These are phyloP conservation scores for Penicillium sp. DNA, from an alignment of 2,329 filamentous ascomycete species.

Conservation along the genomic window DNA sequence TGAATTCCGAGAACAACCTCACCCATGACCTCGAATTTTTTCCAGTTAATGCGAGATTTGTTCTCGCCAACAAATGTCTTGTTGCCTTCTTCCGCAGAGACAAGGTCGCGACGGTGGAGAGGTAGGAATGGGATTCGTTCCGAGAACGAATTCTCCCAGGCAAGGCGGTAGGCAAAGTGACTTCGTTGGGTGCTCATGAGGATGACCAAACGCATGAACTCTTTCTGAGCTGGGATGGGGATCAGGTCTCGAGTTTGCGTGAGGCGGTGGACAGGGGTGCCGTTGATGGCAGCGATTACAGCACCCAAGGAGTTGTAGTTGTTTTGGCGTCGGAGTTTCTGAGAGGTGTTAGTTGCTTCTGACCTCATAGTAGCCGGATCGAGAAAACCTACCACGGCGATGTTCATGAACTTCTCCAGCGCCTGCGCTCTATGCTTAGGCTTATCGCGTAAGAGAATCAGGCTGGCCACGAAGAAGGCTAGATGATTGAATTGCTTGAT, in stretches of 20 bases:
- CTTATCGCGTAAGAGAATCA: constrained; percentile 88
- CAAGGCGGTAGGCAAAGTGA: constrained; percentile 91
- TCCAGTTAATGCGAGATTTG: constrained; percentile 86
- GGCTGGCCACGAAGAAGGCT: constrained; percentile 77
- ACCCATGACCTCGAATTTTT: constrained; percentile 94
- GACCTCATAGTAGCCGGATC: background rate
- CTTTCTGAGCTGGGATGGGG: constrained; percentile 68
- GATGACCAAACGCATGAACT: constrained; percentile 83
- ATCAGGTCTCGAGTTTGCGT: constrained; percentile 76
- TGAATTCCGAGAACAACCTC: constrained; percentile 89
- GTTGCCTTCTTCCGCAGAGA: constrained; percentile 89
- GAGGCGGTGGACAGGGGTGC: constrained; percentile 80
- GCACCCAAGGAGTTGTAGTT: constrained; percentile 98
- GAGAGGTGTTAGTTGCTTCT: constrained; percentile 15
- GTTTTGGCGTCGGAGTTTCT: constrained; percentile 84
- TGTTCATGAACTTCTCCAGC: constrained; percentile 92
- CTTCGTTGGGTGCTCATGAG: constrained; percentile 92
- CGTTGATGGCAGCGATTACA: constrained; percentile 87
- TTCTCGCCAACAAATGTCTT: constrained; percentile 77
- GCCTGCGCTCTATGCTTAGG: constrained; percentile 89
- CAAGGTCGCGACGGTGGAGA: constrained; percentile 82
- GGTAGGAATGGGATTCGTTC: constrained; percentile 93
- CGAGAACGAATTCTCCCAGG: constrained; percentile 91
- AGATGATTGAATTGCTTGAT: constrained; percentile 88
- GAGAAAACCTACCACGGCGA: constrained; percentile 58